Conservation (phyloP, 352 stramenopile genomes). For the Phytopythium litorale region DNA sequence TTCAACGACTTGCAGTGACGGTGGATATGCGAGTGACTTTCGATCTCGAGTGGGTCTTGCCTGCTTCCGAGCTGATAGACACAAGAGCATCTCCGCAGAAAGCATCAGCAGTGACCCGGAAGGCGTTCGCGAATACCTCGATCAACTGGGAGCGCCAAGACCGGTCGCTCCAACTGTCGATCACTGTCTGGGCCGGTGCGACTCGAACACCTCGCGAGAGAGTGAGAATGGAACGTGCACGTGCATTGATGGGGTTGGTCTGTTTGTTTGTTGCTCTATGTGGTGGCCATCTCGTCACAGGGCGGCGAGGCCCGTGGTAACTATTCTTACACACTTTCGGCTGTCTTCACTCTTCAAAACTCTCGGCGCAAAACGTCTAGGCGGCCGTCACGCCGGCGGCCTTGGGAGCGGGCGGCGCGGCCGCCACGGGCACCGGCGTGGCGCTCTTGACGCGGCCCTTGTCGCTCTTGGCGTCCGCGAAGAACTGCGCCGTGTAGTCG, state of each 20-base stretch:
- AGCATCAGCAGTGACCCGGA: no score
- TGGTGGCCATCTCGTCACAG: conserved; percentile 3
- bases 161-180: no score
- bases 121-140: no score
- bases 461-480: conserved; percentile 50
- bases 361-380: conserved; percentile 10
- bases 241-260: conserved; percentile 4
- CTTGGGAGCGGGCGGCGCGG: conserved; percentile 30
- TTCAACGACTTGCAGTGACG: no score
- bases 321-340: conserved; percentile 10
- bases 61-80: no score
- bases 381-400: conserved; percentile 43
- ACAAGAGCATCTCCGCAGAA: no score
- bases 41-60: no score
- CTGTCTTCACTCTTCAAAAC: conserved; percentile 2
- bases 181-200: no score
- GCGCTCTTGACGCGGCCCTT: conserved; percentile 38
- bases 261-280: neutral
- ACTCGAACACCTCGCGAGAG: no score
- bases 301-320: conserved; percentile 6
- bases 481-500: conserved; percentile 70
- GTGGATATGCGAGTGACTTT: no score
- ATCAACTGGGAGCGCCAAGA: no score
- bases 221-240: conserved; percentile 2
- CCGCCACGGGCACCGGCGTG: no score